A percentile compares a stretch with the other conserved stretches of the same genome.
These are phyloP conservation scores for Diplodia scrobiculata DNA, from an alignment of 2,329 filamentous ascomycete species.

Conservation along the genomic window DNA sequence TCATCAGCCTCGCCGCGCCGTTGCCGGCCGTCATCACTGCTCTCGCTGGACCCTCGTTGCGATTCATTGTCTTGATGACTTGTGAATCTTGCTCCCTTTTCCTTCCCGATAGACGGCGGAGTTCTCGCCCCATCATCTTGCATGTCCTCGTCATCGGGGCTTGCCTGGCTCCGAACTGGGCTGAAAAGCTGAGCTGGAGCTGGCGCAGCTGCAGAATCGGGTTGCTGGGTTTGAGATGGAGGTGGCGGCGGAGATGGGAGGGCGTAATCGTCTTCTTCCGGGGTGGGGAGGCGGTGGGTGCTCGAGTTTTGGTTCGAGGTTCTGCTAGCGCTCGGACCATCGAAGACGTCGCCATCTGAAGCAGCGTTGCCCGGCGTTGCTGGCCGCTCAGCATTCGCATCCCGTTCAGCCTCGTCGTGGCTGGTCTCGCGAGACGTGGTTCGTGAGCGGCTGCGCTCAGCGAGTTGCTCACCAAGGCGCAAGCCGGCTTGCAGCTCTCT, in stretches of 20 bases:
- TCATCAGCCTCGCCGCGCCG: slow-evolving; percentile 29
- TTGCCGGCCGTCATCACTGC: slow-evolving; percentile 27
- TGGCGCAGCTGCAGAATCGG: slow-evolving; percentile 21
- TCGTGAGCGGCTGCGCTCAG: slow-evolving; percentile 34
- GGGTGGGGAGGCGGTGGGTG: slow-evolving; percentile 35
- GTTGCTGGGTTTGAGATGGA: slow-evolving; percentile 35
- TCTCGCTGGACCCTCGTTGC: slow-evolving; percentile 1
- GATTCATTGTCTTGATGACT: slow-evolving; percentile 2
- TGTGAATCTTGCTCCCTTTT: background rate
- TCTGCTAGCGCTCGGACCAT: slow-evolving; percentile 32
- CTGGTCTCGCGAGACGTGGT: background rate
- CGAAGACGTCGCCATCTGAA: slow-evolving; percentile 35
- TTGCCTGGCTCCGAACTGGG: slow-evolving; percentile 34
- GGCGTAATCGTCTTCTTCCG: slow-evolving; percentile 36
- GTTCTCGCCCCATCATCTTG: slow-evolving; percentile 39
- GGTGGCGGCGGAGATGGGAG: slow-evolving; percentile 29
- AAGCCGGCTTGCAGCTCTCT: slow-evolving; percentile 45
- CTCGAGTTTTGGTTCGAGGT: slow-evolving; percentile 33
- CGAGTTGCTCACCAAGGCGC: slow-evolving; percentile 45
- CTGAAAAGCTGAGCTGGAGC: slow-evolving; percentile 37
- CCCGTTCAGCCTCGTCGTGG: background rate
- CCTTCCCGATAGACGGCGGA: slow-evolving; percentile 9
- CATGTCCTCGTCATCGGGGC: slow-evolving; percentile 36
- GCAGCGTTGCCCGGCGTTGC: slow-evolving; percentile 13
- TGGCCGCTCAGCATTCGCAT: slow-evolving; percentile 13